A percentile compares a stretch with the other conserved stretches of the same genome.
These are phyloP conservation scores for Phytopythium helicoides DNA, from an alignment of 352 stramenopile species.

Conservation along the genomic window DNA sequence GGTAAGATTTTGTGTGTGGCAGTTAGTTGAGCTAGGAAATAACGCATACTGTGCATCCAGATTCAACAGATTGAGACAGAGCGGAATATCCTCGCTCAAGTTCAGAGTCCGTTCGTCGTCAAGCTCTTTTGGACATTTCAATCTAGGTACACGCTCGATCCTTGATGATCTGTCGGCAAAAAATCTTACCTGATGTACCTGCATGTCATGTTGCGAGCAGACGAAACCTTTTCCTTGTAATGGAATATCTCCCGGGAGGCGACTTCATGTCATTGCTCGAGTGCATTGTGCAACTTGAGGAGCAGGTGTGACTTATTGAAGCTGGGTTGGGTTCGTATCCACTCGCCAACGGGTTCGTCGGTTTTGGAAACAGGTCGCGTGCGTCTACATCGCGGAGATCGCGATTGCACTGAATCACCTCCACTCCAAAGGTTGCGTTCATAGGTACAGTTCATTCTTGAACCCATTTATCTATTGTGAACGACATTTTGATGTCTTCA, in stretches of 20 bases:
- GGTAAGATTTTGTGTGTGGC: constrained; percentile 23
- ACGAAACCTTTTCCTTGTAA: constrained; percentile 86
- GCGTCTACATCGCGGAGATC: constrained; percentile 87
- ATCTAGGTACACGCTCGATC: too few relatives aligned
- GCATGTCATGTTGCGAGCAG: constrained; percentile 25
- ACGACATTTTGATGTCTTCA: constrained; percentile 4
- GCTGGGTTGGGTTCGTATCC: neutral
- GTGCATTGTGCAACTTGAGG: constrained; percentile 86
- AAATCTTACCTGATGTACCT: too few relatives aligned
- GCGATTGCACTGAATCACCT: constrained; percentile 84
- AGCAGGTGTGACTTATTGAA: constrained; percentile 42
- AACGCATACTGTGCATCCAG: constrained; percentile 20
- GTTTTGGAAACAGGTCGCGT: constrained; percentile 53
- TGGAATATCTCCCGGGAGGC: constrained; percentile 89
- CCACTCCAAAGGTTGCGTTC: constrained; percentile 81
- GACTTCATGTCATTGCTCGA: constrained; percentile 91
- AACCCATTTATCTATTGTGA: too few relatives aligned
- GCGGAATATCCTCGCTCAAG: constrained; percentile 82
- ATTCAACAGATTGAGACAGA: constrained; percentile 87
- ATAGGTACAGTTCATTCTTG: constrained; percentile 39
- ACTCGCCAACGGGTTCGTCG: neutral
- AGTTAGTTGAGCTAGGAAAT: constrained; percentile 3
- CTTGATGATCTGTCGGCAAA: too few relatives aligned
- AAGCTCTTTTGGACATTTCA: constrained; percentile 92
- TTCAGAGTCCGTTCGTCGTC: constrained; percentile 89